Percentiles rank a stretch among this genome's conserved stretches.
These are phyloP conservation scores for Colletotrichum sp. DNA, from an alignment of 2,329 filamentous ascomycete species.

Conservation along the genomic window DNA sequence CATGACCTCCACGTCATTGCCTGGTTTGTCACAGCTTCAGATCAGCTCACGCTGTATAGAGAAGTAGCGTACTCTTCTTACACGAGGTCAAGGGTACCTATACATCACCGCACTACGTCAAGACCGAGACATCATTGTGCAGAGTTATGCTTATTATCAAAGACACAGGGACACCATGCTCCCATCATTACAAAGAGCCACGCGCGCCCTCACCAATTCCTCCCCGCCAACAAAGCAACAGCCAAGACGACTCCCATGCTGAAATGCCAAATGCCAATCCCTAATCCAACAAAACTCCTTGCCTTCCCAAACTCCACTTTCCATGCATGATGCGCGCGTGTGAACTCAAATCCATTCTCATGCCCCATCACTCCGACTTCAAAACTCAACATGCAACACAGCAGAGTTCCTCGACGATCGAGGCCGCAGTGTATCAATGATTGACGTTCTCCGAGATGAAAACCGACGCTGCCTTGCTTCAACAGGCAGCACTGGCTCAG, in stretches of 20 bases:
- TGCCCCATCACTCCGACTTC: neutral
- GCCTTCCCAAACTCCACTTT: neutral
- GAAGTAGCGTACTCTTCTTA: neutral
- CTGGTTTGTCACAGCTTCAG: neutral
- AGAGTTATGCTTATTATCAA: neutral
- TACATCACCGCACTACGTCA: neutral
- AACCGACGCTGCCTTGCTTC: slow-evolving; percentile 8
- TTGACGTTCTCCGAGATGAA: slow-evolving; percentile 13
- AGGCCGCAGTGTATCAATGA: slow-evolving; percentile 9
- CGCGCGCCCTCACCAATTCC: neutral
- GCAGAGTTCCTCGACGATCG: slow-evolving; percentile 10
- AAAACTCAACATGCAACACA: slow-evolving; percentile 17
- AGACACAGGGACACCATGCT: neutral
- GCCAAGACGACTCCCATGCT: neutral
- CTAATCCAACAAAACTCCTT: neutral
- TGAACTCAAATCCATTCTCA: neutral
- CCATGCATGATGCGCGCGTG: neutral
- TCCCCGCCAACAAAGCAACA: neutral
- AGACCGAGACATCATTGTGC: neutral
- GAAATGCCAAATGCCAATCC: neutral
- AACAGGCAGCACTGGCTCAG: neutral
- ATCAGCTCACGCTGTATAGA: neutral
- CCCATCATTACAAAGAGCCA: neutral
- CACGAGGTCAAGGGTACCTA: neutral
- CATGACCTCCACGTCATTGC: neutral